Evolutionary conservation across 108 stramenopile genomes (phyloP).

Genomic region (Mayamaea pseudoterrestris): DNA sequence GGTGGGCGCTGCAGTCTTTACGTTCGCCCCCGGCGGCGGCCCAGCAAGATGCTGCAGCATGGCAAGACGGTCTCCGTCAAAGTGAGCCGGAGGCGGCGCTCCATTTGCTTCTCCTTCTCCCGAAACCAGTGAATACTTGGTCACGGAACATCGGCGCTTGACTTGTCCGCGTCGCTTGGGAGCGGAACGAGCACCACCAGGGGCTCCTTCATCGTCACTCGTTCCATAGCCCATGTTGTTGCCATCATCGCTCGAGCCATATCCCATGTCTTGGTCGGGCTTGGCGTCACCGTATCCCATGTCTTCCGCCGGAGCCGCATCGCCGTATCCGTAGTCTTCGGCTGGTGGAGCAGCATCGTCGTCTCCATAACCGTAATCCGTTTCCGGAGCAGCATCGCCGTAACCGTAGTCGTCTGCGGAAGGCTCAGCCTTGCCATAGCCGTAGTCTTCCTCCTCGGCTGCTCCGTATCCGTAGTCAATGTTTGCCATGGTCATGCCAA

Average conservation of each 20-base stretch:
- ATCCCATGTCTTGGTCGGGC: background rate
- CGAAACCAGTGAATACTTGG: constrained; percentile 14
- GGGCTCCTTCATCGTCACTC: background rate
- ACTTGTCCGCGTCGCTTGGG: background rate
- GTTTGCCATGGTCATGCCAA: too few species aligned
- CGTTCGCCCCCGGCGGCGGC: too few species aligned
- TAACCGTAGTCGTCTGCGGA: constrained; percentile 1
- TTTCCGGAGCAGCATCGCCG: constrained; percentile 4
- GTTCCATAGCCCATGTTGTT: background rate
- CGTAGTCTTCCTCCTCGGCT: too few species aligned
- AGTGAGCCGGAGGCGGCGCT: too few species aligned
- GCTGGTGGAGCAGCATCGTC: background rate
- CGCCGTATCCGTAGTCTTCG: constrained; percentile 5
- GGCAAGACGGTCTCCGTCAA: too few species aligned
- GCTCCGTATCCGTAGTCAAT: too few species aligned
- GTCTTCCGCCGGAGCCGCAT: background rate
- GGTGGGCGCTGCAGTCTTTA: too few species aligned
- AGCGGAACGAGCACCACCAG: background rate
- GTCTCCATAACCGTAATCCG: constrained; percentile 13
- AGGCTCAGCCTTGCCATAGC: too few species aligned
- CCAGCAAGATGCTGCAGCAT: too few species aligned
- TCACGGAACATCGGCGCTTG: constrained; percentile 21
- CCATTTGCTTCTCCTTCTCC: too few species aligned
- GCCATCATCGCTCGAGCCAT: background rate
- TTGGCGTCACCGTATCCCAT: background rate